Evolutionary conservation across 2,329 filamentous ascomycete species (phyloP).

Genomic region (Alternaria postmessia): DNA sequence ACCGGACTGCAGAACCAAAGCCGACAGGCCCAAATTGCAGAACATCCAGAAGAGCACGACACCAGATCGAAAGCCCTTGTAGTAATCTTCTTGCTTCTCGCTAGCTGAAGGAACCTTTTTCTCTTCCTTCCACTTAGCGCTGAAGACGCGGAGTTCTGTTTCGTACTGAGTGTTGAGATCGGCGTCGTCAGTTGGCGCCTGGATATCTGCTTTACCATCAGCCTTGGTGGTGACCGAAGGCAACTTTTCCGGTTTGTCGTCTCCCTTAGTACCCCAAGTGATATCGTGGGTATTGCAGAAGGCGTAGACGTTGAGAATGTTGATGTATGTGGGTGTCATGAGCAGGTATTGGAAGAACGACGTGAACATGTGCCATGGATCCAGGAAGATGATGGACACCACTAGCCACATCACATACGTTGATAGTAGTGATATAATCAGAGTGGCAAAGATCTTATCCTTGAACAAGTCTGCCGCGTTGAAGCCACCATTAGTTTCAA

Average conservation of each 20-base stretch:
- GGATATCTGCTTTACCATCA: constrained; percentile 92
- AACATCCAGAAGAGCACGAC: constrained; percentile 98
- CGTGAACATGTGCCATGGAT: constrained; percentile 99
- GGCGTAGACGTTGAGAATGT: constrained; percentile 97
- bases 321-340: constrained; percentile 95
- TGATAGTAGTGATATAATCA: constrained; percentile 90
- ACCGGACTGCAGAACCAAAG: constrained; percentile 84
- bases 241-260: constrained; percentile 92
- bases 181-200: constrained; percentile 85
- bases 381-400: constrained; percentile 91
- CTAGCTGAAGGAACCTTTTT: constrained; percentile 67
- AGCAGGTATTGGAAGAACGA: constrained; percentile 91
- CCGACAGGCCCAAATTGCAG: constrained; percentile 87
- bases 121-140: constrained; percentile 76
- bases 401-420: constrained; percentile 95
- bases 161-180: constrained; percentile 97
- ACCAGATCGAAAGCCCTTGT: constrained; percentile 91
- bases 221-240: constrained; percentile 89
- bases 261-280: constrained; percentile 97
- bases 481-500: constrained; percentile 70
- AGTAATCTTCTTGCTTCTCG: constrained; percentile 97
- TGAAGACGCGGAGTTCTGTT: constrained; percentile 77
- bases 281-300: constrained; percentile 99
- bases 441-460: constrained; percentile 88
- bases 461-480: constrained; percentile 77